phyloP scores from a whole-genome alignment of 768 basidiomycete species.

The Pulveroboletus sp. region DNA sequence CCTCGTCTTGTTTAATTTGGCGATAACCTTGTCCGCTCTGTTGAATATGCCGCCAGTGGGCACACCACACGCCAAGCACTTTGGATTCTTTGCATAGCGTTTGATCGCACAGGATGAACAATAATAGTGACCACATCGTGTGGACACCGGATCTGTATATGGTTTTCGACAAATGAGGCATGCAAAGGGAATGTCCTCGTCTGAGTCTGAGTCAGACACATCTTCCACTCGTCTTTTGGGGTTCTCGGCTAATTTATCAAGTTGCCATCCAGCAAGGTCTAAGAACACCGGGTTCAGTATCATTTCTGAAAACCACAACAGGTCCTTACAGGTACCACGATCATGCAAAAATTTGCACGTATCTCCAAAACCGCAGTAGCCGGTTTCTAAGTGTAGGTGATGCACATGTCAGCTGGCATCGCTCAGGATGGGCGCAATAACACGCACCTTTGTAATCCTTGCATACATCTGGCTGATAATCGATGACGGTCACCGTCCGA shows the following conservation, averaged over 20 bases:
- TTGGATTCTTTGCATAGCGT: conserved; percentile 89
- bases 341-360: conserved; percentile 99
- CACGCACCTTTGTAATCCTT: conserved; percentile 96
- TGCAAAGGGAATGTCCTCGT: conserved; percentile 95
- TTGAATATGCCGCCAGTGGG: conserved; percentile 97
- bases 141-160: conserved; percentile 93
- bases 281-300: conserved; percentile 11
- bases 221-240: conserved; percentile 54
- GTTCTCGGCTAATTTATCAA: conserved; percentile 87
- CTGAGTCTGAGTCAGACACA: conserved; percentile 63
- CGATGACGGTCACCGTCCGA: conserved; percentile 88
- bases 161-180: conserved; percentile 94
- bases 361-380: conserved; percentile 98
- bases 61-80: conserved; percentile 91
- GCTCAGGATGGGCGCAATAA: not conserved
- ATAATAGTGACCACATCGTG: conserved; percentile 95
- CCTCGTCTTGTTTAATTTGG: conserved; percentile 74
- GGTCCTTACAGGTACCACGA: conserved; percentile 73
- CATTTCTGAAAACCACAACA: not conserved
- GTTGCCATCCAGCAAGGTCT: conserved; percentile 98
- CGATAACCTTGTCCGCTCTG: conserved; percentile 86
- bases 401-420: conserved; percentile 7
- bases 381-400: conserved; percentile 66
- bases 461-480: conserved; percentile 99
- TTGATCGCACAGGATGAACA: conserved; percentile 95